Conservation (phyloP, 805 yeast genomes). For the Candida mattraensis region DNA sequence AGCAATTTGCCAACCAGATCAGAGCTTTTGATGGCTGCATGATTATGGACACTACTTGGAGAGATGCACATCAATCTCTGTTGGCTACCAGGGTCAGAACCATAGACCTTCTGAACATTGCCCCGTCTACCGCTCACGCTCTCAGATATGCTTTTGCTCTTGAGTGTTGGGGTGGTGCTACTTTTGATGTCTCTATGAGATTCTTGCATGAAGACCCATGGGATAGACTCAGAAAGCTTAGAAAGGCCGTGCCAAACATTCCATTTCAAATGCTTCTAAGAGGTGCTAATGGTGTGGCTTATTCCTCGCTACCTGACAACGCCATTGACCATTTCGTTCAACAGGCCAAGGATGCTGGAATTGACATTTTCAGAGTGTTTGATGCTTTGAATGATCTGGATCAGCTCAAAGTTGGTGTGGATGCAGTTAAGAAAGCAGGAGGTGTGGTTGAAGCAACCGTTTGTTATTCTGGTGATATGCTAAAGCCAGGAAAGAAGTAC, state of each 20-base stretch:
- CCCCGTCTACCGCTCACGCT: constrained; percentile 91
- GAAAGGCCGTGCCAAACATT: constrained; percentile 92
- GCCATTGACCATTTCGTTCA: constrained; percentile 96
- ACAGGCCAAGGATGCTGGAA: constrained; percentile 95
- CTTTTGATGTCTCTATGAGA: constrained; percentile 98
- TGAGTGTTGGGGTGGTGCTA: constrained; percentile 99
- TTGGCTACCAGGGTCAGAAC: constrained; percentile 98
- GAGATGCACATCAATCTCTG: constrained; percentile 98
- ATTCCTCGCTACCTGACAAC: constrained; percentile 95
- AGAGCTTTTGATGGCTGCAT: constrained; percentile 82
- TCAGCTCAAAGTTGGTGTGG: constrained; percentile 95
- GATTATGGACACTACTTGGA: constrained; percentile 99
- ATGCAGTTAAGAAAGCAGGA: constrained; percentile 96
- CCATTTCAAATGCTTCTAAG: constrained; percentile 99
- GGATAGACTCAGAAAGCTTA: constrained; percentile 87
- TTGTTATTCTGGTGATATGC: constrained; percentile 99
- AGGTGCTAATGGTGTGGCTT: constrained; percentile 99
- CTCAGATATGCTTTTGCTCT: constrained; percentile 87
- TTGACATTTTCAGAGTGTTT: constrained; percentile 95
- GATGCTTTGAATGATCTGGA: constrained; percentile 97
- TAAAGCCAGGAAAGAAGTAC: constrained; percentile 93
- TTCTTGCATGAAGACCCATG: constrained; percentile 98
- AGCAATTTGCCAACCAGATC: constrained; percentile 83
- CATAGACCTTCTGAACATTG: constrained; percentile 85
- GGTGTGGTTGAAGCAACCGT: constrained; percentile 99